Evolutionary conservation across 78 protist species (phyloP).

Genomic region (Creolimax fragrantissima): DNA sequence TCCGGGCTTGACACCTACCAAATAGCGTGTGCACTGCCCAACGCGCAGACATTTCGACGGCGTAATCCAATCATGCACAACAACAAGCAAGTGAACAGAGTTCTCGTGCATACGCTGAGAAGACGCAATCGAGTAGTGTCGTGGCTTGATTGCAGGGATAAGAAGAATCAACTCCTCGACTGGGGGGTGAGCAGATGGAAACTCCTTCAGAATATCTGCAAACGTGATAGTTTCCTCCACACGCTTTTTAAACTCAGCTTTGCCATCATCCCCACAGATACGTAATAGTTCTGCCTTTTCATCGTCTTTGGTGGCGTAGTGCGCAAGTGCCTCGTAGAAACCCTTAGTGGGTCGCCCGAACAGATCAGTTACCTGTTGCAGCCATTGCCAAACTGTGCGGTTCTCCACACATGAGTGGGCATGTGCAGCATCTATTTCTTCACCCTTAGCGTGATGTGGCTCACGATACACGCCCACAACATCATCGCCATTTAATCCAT

Average conservation of each 20-base stretch:
- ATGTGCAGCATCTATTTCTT: not conserved
- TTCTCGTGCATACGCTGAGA: conserved; percentile 29
- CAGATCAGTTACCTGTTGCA: conserved; percentile 26
- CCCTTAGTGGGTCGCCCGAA: conserved; percentile 32
- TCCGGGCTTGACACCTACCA: not conserved
- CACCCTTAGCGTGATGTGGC: not conserved
- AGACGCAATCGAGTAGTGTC: conserved; percentile 68
- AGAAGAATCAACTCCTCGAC: conserved; percentile 31
- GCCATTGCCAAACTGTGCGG: conserved; percentile 12
- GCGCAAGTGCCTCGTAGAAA: conserved; percentile 28
- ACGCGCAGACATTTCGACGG: not conserved
- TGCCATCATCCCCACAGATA: conserved; percentile 27
- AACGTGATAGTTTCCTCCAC: conserved; percentile 19
- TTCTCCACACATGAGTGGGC: not conserved
- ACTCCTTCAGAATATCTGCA: conserved; percentile 37
- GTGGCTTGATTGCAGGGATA: conserved; percentile 51
- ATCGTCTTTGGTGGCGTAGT: conserved; percentile 4
- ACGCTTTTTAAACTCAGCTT: conserved; percentile 20
- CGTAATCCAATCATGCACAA: conserved; percentile 38
- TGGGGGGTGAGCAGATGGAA: conserved; percentile 37
- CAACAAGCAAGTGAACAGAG: conserved; percentile 46
- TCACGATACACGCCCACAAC: not conserved
- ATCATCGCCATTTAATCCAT: conserved; percentile 21
- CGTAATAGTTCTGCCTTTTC: conserved; percentile 7
- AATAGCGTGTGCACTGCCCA: conserved; percentile 50